A percentile compares a stretch with the other conserved stretches of the same genome.
phyloP scores from a whole-genome alignment of 352 stramenopile species.

The Pythium biforme region DNA sequence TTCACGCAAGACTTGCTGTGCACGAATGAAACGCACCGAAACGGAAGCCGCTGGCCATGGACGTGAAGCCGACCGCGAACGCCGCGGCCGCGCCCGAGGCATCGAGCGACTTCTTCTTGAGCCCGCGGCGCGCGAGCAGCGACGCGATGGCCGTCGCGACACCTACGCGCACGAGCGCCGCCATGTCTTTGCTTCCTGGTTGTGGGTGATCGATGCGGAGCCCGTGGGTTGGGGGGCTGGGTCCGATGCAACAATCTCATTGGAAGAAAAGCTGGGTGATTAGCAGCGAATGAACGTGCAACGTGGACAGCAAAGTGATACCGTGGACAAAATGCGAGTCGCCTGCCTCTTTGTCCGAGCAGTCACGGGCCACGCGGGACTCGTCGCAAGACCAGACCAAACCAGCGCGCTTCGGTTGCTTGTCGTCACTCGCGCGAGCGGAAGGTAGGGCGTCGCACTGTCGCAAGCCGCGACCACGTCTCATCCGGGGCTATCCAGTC shows the following conservation, averaged over 20 bases:
- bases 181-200: no score
- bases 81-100: slow-evolving; percentile 54
- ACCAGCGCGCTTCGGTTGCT: not conserved
- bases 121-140: slow-evolving; percentile 41
- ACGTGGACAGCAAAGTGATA: not conserved
- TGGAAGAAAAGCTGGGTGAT: not conserved
- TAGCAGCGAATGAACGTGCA: slow-evolving; percentile 5
- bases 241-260: not conserved
- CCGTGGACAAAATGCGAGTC: no score
- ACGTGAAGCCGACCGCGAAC: slow-evolving; percentile 64
- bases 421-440: not conserved
- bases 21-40: slow-evolving; percentile 70
- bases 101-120: slow-evolving; percentile 72
- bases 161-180: slow-evolving; percentile 30
- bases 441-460: no score
- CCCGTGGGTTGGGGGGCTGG: not conserved
- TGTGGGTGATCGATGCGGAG: no score
- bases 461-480: not conserved
- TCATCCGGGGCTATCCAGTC: not conserved
- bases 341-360: no score
- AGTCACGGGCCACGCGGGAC: no score
- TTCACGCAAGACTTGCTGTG: no score
- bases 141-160: slow-evolving; percentile 45
- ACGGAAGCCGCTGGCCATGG: slow-evolving; percentile 59
- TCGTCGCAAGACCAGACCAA: no score